Conservation (phyloP, 192 early-diverging fungal species). For the Glomus cerebriforme region DNA sequence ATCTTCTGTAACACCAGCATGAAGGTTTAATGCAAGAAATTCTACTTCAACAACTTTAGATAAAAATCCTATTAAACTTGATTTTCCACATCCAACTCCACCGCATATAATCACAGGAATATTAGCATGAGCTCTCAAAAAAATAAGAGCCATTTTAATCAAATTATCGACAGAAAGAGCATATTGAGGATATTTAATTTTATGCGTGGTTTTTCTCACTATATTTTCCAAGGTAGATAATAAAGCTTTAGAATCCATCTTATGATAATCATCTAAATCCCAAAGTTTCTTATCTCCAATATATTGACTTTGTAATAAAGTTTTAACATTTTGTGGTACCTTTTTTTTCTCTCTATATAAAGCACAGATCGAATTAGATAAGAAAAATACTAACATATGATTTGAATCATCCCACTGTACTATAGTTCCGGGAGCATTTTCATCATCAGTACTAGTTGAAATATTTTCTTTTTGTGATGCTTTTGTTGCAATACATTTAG, state of each 20-base stretch:
- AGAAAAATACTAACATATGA: slow-evolving; percentile 31
- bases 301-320: no score
- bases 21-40: slow-evolving; percentile 10
- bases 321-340: slow-evolving; percentile 22
- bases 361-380: slow-evolving; percentile 27
- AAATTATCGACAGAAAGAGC: no score
- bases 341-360: slow-evolving; percentile 12
- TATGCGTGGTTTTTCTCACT: no score
- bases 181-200: no score
- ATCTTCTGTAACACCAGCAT: slow-evolving; percentile 26
- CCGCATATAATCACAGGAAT: slow-evolving; percentile 30
- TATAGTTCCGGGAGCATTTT: not conserved
- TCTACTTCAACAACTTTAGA: slow-evolving; percentile 24
- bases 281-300: not conserved
- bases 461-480: slow-evolving; percentile 5
- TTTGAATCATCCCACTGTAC: slow-evolving; percentile 32
- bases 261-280: slow-evolving; percentile 11
- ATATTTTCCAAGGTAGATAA: no score
- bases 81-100: slow-evolving; percentile 30
- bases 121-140: slow-evolving; percentile 20
- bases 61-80: slow-evolving; percentile 26
- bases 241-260: not conserved
- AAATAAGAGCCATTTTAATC: no score
- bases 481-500: slow-evolving; percentile 6
- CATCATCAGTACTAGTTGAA: not conserved